A percentile compares a stretch with the other conserved stretches of the same genome.
These are phyloP conservation scores for Fusarium subtropicale DNA, from an alignment of 2,329 filamentous ascomycete species.

Conservation along the genomic window DNA sequence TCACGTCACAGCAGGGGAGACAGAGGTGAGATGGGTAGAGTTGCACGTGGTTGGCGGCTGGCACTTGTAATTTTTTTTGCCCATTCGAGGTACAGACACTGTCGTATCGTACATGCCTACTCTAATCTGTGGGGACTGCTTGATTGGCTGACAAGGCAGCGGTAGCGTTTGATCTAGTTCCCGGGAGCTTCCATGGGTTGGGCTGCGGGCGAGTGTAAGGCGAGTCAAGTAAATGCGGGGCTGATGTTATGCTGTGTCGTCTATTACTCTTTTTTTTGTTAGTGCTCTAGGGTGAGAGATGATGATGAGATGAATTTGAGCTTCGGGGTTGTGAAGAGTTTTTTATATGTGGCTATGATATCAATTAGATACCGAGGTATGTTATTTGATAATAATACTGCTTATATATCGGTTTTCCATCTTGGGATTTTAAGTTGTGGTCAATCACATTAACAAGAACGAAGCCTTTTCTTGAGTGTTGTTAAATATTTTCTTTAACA, in stretches of 20 bases:
- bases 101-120: slow-evolving; percentile 2
- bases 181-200: slow-evolving; percentile 43
- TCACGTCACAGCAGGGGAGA: slow-evolving; percentile 14
- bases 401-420: background rate
- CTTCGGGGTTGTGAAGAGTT: background rate
- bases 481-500: background rate
- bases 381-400: background rate
- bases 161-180: slow-evolving; percentile 43
- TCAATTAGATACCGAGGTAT: no score
- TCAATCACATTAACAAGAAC: background rate
- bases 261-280: background rate
- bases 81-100: slow-evolving; percentile 10
- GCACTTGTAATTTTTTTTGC: slow-evolving; percentile 14
- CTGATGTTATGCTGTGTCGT: slow-evolving; percentile 5
- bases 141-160: slow-evolving; percentile 37
- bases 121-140: slow-evolving; percentile 5
- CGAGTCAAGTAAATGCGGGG: slow-evolving; percentile 42
- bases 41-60: slow-evolving; percentile 20
- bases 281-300: slow-evolving; percentile 24
- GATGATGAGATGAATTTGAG: slow-evolving; percentile 3
- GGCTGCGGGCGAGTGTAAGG: slow-evolving; percentile 23
- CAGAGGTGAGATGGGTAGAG: slow-evolving; percentile 1
- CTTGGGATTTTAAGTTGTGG: background rate
- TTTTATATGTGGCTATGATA: background rate
- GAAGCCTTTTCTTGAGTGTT: background rate